Evolutionary conservation across 108 stramenopile species (phyloP), one percentile per base, ranked within the genome.

Genomic region (Conticribra weissflogii): DNA sequence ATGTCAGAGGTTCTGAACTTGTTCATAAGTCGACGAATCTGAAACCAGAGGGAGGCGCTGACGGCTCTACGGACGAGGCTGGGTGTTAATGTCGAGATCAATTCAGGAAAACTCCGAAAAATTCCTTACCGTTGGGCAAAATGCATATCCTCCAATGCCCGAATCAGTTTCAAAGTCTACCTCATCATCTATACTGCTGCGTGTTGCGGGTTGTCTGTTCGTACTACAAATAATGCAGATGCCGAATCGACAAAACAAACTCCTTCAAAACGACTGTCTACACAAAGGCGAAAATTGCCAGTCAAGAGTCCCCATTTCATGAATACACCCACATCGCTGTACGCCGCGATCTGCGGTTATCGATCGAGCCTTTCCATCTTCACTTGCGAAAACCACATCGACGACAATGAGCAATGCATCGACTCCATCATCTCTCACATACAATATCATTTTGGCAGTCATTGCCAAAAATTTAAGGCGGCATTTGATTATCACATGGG

Each of bases 251-350:
- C 12, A 12, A 5, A 41, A 9, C 5, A 12, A 41, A 41, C 36
- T 41, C 36, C 36, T 12, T 41, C 36, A 5, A 41, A 41, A 41
- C 12, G 5, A 41, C 5, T 41, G 5, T 41, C 36, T 12, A 41
- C 36, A 19, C 63, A 14, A 62, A 41, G n/a, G 24, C 22, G 33
- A 49, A 68, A 68, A 45, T 22, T 54, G 21, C 22, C 15, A 2
- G 55, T 68, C 16, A 68, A 68, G 32, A 58, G 67, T 44, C 56
- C 55, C 46, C 54, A 47, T 45, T 68, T 68, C 45, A 68, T 68
- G 67, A 47, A 44, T 9, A 49, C 67, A 0, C 55, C 67, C 29
- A 23, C 56, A 36, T 68, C 56, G 27, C 47, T 68, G 14, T 68
- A 57, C 14, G 33, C 45, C 9, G 54, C 56, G 7, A 25, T 68